These are phyloP conservation scores for Hymenotorrendiella dingleyae DNA, from an alignment of 2,329 filamentous ascomycete species.

Conservation along the genomic window DNA sequence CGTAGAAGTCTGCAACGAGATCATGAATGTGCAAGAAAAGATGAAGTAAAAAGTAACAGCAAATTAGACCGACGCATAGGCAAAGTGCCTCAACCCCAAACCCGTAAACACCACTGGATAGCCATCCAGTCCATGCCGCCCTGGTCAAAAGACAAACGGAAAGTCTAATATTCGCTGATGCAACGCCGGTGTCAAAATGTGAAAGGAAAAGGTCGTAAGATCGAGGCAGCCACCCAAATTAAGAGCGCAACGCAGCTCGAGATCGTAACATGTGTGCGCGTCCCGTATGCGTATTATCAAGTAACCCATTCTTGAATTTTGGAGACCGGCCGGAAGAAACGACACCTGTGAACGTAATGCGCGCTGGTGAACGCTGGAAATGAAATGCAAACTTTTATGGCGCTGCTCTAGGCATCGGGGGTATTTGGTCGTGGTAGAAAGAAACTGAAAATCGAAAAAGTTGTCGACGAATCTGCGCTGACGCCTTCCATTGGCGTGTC, in stretches of 20 bases:
- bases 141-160: slow-evolving; percentile 31
- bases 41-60: slow-evolving; percentile 21
- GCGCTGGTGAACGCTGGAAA: slow-evolving; percentile 24
- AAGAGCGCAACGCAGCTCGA: slow-evolving; percentile 31
- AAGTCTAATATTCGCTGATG: slow-evolving; percentile 28
- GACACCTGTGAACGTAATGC: slow-evolving; percentile 27
- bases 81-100: slow-evolving; percentile 28
- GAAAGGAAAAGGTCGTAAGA: slow-evolving; percentile 31
- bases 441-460: slow-evolving; percentile 3
- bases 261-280: slow-evolving; percentile 25
- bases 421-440: slow-evolving; percentile 12
- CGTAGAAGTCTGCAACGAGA: slow-evolving; percentile 22
- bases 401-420: slow-evolving; percentile 21
- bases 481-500: too few relatives aligned
- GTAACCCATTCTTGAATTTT: slow-evolving; percentile 19
- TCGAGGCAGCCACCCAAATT: slow-evolving; percentile 30
- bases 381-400: slow-evolving; percentile 29
- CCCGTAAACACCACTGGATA: slow-evolving; percentile 33
- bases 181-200: slow-evolving; percentile 25
- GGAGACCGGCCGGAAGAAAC: slow-evolving; percentile 17
- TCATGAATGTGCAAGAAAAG: slow-evolving; percentile 27
- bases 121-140: slow-evolving; percentile 31
- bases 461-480: slow-evolving; percentile 8
- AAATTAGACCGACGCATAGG: slow-evolving; percentile 20
- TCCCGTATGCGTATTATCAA: slow-evolving; percentile 24